phyloP scores from a whole-genome alignment of 176 grass and related monocot genomes.

The Puya raimondii region DNA sequence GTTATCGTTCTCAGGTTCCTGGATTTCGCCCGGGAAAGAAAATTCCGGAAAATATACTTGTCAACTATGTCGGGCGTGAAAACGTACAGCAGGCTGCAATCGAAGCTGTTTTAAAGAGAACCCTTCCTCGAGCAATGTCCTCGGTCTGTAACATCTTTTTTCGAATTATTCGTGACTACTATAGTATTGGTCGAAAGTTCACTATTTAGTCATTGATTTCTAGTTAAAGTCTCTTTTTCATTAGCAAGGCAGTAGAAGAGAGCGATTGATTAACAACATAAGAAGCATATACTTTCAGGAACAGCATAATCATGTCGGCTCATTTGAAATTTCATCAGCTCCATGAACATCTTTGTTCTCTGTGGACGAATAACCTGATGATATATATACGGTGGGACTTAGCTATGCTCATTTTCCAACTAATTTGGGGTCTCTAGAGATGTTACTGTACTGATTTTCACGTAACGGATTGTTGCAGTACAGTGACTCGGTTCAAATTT shows the following conservation, averaged over 20 bases:
- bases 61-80: conserved; percentile 62
- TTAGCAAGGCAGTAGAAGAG: too few relatives aligned
- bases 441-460: not conserved
- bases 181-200: not conserved
- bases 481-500: not conserved
- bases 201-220: not conserved
- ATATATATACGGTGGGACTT: not conserved
- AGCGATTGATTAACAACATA: not conserved
- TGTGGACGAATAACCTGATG: not conserved
- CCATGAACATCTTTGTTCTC: not conserved
- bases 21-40: conserved; percentile 76
- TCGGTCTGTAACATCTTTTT: conserved; percentile 36
- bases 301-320: not conserved
- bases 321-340: not conserved
- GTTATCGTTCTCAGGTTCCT: conserved; percentile 51
- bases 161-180: conserved; percentile 4
- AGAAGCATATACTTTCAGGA: not conserved
- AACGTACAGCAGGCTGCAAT: conserved; percentile 59
- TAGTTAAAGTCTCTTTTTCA: not conserved
- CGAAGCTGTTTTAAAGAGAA: conserved; percentile 84
- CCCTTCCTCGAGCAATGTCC: conserved; percentile 76
- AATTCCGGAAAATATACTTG: conserved; percentile 68
- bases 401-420: not conserved
- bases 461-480: not conserved
- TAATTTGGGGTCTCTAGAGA: not conserved